A percentile compares a stretch with the other conserved stretches of the same genome.
Conservation (phyloP, 1,139 yeast species). For the Suzukiozyma palmioleophila region DNA sequence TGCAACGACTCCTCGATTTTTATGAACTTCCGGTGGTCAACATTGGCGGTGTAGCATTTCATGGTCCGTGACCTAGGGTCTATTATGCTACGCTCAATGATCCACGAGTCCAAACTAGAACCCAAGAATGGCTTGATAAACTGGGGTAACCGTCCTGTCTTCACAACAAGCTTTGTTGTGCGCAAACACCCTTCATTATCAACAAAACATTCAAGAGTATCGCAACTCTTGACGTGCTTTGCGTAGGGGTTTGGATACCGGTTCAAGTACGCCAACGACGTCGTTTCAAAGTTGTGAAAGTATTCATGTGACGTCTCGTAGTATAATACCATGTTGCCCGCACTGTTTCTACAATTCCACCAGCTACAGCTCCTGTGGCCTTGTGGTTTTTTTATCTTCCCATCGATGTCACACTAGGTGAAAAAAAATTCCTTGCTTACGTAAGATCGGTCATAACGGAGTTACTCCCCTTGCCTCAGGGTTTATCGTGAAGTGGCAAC, state of each 20-base stretch:
- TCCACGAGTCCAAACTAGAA: conserved; percentile 70
- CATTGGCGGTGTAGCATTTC: conserved; percentile 73
- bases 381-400: too few species aligned
- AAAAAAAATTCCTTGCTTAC: too few species aligned
- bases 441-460: too few species aligned
- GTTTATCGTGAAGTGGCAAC: too few species aligned
- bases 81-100: conserved; percentile 74
- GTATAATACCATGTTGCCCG: conserved; percentile 56
- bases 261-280: conserved; percentile 75
- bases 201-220: conserved; percentile 59
- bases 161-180: conserved; percentile 72
- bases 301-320: conserved; percentile 54
- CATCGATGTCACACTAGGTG: too few species aligned
- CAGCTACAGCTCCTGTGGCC: too few species aligned
- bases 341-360: too few species aligned
- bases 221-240: conserved; percentile 81
- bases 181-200: conserved; percentile 63
- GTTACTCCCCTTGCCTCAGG: too few species aligned
- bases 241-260: conserved; percentile 91
- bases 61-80: conserved; percentile 57
- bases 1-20: conserved; percentile 74
- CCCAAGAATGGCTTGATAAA: conserved; percentile 81
- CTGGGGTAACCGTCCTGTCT: conserved; percentile 75
- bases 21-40: conserved; percentile 79
- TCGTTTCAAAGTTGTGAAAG: conserved; percentile 66